phyloP scores from a whole-genome alignment of 257 asterid species.

The Solanum ossicruentum region DNA sequence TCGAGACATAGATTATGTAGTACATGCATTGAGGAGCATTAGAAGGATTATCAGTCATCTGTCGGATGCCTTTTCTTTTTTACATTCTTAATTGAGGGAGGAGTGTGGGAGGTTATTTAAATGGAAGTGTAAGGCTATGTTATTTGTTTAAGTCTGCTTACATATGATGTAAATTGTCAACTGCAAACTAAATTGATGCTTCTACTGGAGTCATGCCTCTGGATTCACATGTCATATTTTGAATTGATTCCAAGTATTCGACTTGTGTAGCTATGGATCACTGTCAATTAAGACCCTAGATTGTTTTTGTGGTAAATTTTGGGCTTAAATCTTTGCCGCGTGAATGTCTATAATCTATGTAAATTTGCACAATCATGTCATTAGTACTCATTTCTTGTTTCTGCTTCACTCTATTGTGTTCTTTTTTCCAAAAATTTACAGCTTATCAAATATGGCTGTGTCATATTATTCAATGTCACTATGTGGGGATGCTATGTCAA shows the following conservation, averaged over 20 bases:
- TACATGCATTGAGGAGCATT: neutral
- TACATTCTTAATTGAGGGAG: neutral
- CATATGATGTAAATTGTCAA: neutral
- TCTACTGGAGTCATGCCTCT: neutral
- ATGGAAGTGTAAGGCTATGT: neutral
- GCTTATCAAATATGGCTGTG: constrained; percentile 53
- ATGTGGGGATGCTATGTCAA: constrained; percentile 98
- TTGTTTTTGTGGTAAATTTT: neutral
- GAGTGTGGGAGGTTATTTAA: neutral
- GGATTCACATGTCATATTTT: neutral
- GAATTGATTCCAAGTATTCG: neutral
- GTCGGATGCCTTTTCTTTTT: neutral
- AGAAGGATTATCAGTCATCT: neutral
- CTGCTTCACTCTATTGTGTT: neutral
- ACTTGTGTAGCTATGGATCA: neutral
- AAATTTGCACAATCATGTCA: neutral
- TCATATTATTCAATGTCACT: constrained; percentile 47
- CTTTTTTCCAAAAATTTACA: constrained; percentile 1
- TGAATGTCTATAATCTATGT: neutral
- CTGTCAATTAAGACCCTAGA: neutral
- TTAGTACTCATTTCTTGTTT: neutral
- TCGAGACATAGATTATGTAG: neutral
- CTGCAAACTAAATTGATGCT: neutral
- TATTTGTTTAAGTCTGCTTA: neutral
- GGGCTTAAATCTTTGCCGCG: neutral